Percentiles rank a stretch among this genome's conserved stretches.
Evolutionary conservation across 2,329 filamentous ascomycete species (phyloP).

Genomic region (Diaporthe aspalathi): DNA sequence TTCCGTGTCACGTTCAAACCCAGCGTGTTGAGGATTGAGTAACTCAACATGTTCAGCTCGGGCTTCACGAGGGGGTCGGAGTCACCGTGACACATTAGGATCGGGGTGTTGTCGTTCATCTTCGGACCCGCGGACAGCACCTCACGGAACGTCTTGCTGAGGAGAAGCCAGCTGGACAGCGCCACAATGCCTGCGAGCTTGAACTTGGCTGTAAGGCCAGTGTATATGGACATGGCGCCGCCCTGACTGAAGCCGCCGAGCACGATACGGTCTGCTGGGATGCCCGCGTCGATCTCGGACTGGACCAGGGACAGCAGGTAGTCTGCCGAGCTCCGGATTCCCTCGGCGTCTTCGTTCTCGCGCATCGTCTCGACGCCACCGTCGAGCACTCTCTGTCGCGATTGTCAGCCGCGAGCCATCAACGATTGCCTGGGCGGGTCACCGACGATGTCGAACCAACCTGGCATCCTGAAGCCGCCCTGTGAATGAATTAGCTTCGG

Average conservation of each 20-base stretch:
- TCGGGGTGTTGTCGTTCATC: conserved; percentile 79
- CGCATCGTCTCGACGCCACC: conserved; percentile 46
- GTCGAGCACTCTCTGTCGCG: conserved; percentile 40
- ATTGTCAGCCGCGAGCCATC: not conserved
- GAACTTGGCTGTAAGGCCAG: conserved; percentile 77
- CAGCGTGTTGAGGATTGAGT: conserved; percentile 72
- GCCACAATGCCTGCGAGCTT: conserved; percentile 91
- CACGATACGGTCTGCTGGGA: conserved; percentile 84
- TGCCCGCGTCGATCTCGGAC: conserved; percentile 82
- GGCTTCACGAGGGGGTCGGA: conserved; percentile 78
- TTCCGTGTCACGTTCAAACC: conserved; percentile 82
- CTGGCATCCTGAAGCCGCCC: conserved; percentile 80
- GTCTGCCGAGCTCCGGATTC: conserved; percentile 77
- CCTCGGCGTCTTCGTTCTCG: conserved; percentile 68
- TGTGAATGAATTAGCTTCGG: conserved; percentile 21
- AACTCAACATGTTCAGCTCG: conserved; percentile 75
- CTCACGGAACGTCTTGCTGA: conserved; percentile 63
- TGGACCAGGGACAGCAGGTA: conserved; percentile 86
- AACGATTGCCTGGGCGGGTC: conserved; percentile 1
- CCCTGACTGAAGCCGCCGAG: conserved; percentile 89
- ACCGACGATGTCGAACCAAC: conserved; percentile 84
- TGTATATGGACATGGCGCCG: conserved; percentile 85
- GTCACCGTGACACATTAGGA: conserved; percentile 92
- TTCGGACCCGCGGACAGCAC: conserved; percentile 52
- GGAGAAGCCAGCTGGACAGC: conserved; percentile 82